These are phyloP conservation scores for Rhypophila decipiens DNA, from an alignment of 495 filamentous ascomycete genomes.

Conservation along the genomic window DNA sequence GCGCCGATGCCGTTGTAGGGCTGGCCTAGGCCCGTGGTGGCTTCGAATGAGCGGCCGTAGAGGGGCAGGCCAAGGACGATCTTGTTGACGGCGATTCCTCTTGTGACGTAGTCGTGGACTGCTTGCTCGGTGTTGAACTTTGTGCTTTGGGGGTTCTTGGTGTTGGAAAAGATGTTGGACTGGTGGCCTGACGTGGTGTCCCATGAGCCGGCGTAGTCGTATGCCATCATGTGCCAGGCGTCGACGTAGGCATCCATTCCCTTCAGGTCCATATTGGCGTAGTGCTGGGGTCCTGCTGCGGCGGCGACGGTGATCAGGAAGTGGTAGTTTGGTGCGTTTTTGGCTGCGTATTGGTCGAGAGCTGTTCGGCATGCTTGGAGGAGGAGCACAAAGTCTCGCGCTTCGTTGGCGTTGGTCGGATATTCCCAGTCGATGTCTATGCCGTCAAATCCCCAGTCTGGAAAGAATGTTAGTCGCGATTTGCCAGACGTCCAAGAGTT, in stretches of 20 bases:
- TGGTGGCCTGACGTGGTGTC: constrained; percentile 62
- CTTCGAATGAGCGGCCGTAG: constrained; percentile 74
- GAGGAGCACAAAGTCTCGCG: constrained; percentile 62
- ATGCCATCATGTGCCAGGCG: constrained; percentile 82
- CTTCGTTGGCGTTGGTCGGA: constrained; percentile 51
- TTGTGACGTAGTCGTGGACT: constrained; percentile 56
- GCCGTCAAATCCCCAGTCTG: constrained; percentile 53
- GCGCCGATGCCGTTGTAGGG: constrained; percentile 61
- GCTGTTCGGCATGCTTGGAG: constrained; percentile 58
- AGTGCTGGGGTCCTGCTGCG: constrained; percentile 55
- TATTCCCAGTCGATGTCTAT: constrained; percentile 63
- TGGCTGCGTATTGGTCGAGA: constrained; percentile 56
- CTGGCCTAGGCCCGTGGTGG: constrained; percentile 63
- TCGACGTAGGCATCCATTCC: constrained; percentile 73
- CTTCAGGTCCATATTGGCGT: constrained; percentile 56
- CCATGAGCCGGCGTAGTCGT: constrained; percentile 71
- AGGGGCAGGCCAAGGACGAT: constrained; percentile 80
- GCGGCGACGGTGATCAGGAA: constrained; percentile 75
- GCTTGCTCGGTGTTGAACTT: constrained; percentile 66
- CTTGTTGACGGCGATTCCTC: constrained; percentile 58
- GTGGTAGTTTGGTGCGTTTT: constrained; percentile 42
- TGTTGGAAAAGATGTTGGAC: constrained; percentile 61
- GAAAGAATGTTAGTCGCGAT: too few relatives aligned
- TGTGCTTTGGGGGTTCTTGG: constrained; percentile 46
- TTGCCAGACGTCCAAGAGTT: too few relatives aligned